Conservation (phyloP, 371 early-diverging fungal species). For the Apophysomyces ossiformis region DNA sequence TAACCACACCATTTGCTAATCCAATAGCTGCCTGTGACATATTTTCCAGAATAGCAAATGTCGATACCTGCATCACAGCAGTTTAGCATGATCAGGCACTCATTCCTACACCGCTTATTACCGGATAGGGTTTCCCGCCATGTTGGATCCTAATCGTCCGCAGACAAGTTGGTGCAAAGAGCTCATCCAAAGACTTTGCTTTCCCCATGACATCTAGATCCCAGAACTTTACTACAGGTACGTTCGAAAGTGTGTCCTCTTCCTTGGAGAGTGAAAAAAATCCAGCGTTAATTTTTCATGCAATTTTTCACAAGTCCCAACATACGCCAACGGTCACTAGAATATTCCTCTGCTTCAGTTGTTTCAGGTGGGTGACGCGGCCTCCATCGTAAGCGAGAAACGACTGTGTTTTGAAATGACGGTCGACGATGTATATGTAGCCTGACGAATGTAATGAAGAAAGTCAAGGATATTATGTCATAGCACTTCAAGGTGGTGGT, state of each 20-base stretch:
- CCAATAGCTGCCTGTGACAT: constrained; percentile 90
- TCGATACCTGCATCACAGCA: constrained; percentile 63
- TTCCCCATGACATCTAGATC: constrained; percentile 69
- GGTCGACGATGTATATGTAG: constrained; percentile 69
- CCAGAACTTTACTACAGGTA: constrained; percentile 78
- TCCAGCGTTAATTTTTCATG: too few relatives aligned
- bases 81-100: neutral
- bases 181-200: constrained; percentile 32
- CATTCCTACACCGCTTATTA: constrained; percentile 33
- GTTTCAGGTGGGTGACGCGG: constrained; percentile 81
- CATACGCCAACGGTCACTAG: constrained; percentile 77
- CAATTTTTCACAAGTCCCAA: neutral
- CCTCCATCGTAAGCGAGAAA: constrained; percentile 75
- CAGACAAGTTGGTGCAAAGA: constrained; percentile 62
- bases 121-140: constrained; percentile 72
- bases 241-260: constrained; percentile 50
- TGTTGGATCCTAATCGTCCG: constrained; percentile 78
- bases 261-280: constrained; percentile 35
- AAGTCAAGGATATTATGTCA: constrained; percentile 32
- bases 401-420: constrained; percentile 68
- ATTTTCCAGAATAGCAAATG: constrained; percentile 80
- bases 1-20: constrained; percentile 87
- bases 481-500: too few relatives aligned
- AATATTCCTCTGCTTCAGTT: constrained; percentile 72
- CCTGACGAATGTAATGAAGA: constrained; percentile 56